These are phyloP conservation scores for Waltergamsia citrina DNA, from an alignment of 2,329 filamentous ascomycete genomes.

Conservation along the genomic window DNA sequence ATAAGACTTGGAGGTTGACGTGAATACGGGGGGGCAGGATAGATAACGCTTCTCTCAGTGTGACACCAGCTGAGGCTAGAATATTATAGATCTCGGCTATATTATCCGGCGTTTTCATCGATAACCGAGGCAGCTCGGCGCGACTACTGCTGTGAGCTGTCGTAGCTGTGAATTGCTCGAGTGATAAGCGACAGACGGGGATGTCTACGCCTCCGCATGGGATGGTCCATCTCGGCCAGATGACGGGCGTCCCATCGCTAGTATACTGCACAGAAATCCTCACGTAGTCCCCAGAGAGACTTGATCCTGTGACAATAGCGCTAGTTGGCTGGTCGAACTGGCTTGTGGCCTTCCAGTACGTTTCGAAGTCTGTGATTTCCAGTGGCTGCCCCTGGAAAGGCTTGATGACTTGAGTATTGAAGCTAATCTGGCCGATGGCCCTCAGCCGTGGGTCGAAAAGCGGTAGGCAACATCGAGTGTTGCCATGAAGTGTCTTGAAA, in stretches of 20 bases:
- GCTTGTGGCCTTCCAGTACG: slow-evolving; percentile 98
- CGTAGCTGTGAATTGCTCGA: slow-evolving; percentile 57
- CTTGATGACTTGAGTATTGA: slow-evolving; percentile 93
- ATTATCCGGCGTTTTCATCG: slow-evolving; percentile 36
- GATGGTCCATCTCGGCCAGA: slow-evolving; percentile 81
- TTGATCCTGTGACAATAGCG: slow-evolving; percentile 88
- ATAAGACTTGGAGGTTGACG: slow-evolving; percentile 85
- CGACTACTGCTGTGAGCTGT: slow-evolving; percentile 33
- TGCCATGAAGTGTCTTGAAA: slow-evolving; percentile 67
- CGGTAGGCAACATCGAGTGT: slow-evolving; percentile 73
- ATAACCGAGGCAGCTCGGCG: slow-evolving; percentile 30
- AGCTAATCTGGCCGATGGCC: slow-evolving; percentile 87
- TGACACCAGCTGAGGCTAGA: slow-evolving; percentile 68
- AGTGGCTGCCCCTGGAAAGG: slow-evolving; percentile 87
- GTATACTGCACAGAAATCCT: slow-evolving; percentile 88
- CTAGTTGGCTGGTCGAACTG: slow-evolving; percentile 74
- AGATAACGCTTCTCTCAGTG: slow-evolving; percentile 66
- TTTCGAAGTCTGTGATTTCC: slow-evolving; percentile 96
- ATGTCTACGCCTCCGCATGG: slow-evolving; percentile 68
- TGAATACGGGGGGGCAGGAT: slow-evolving; percentile 72
- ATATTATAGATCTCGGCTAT: slow-evolving; percentile 62
- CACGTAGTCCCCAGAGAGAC: slow-evolving; percentile 90
- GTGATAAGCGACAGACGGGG: slow-evolving; percentile 69
- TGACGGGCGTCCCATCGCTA: slow-evolving; percentile 73
- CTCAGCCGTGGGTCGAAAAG: slow-evolving; percentile 87